Conservation (phyloP, 2,329 filamentous ascomycete genomes). For the Myriosclerotinia curreyana region DNA sequence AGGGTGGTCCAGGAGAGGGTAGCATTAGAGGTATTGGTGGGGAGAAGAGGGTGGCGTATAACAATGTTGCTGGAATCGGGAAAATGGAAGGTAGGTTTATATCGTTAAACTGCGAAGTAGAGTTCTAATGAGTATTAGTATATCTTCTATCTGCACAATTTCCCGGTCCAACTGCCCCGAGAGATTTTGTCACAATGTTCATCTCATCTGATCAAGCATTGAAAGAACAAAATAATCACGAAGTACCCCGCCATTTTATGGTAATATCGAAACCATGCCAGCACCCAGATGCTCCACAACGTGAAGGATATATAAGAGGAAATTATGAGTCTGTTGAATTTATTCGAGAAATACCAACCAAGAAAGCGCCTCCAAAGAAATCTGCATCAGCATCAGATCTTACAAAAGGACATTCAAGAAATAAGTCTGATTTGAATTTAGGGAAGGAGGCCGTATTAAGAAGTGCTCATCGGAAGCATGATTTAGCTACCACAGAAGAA, state of each 20-base stretch:
- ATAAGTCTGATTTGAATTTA: conserved; percentile 37
- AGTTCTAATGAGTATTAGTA: conserved; percentile 48
- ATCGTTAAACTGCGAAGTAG: conserved; percentile 12
- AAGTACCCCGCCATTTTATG: conserved; percentile 69
- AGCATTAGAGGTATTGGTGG: conserved; percentile 83
- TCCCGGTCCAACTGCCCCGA: conserved; percentile 78
- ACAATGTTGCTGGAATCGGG: conserved; percentile 54
- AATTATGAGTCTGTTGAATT: conserved; percentile 90
- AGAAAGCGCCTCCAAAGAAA: conserved; percentile 42
- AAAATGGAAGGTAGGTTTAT: conserved; percentile 56
- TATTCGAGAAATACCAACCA: conserved; percentile 73
- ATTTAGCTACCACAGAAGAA: conserved; percentile 23
- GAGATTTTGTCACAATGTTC: conserved; percentile 82
- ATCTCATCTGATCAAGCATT: conserved; percentile 55
- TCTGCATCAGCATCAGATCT: conserved; percentile 48
- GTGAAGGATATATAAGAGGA: conserved; percentile 74
- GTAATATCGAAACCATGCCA: conserved; percentile 81
- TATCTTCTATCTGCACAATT: conserved; percentile 88
- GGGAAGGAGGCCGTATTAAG: conserved; percentile 46
- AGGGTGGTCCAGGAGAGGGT: conserved; percentile 67
- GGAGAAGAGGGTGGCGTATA: conserved; percentile 68
- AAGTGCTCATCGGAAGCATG: conserved; percentile 40
- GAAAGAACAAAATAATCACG: conserved; percentile 30
- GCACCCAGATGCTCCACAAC: conserved; percentile 69
- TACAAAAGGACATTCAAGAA: conserved; percentile 37